These are phyloP conservation scores for Coniella vitis DNA, from an alignment of 2,329 filamentous ascomycete species.

Conservation along the genomic window DNA sequence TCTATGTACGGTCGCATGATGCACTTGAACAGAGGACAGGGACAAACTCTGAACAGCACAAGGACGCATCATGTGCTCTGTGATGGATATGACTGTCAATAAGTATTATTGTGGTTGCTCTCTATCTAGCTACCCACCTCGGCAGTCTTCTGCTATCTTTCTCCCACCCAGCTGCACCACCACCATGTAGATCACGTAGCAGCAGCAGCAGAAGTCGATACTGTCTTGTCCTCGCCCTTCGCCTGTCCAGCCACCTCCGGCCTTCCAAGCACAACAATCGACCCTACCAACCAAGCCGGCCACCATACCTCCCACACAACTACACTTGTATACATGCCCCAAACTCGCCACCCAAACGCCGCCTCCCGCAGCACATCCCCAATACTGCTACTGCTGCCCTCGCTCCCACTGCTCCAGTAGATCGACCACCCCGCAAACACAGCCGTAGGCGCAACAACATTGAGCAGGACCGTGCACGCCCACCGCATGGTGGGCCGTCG, in stretches of 20 bases:
- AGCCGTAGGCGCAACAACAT: conserved; percentile 55
- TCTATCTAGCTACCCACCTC: too few relatives aligned
- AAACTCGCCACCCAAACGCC: conserved; percentile 82
- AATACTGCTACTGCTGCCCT: conserved; percentile 30
- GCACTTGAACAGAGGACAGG: too few relatives aligned
- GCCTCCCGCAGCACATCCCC: conserved; percentile 60
- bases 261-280: conserved; percentile 44
- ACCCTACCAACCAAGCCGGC: conserved; percentile 76
- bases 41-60: too few relatives aligned
- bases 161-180: too few relatives aligned
- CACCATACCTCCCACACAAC: conserved; percentile 95
- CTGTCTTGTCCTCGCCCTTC: background rate
- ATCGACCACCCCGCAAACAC: conserved; percentile 42
- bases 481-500: conserved; percentile 31
- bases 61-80: too few relatives aligned
- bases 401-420: conserved; percentile 19
- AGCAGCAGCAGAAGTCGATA: background rate
- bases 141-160: too few relatives aligned
- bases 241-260: conserved; percentile 10
- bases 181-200: too few relatives aligned
- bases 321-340: conserved; percentile 82
- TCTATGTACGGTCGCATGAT: too few relatives aligned
- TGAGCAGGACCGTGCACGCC: conserved; percentile 45
- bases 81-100: too few relatives aligned
- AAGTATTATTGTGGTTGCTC: too few relatives aligned